Conservation (phyloP, 2,329 filamentous ascomycete species). For the Talaromyces rugulosus region DNA sequence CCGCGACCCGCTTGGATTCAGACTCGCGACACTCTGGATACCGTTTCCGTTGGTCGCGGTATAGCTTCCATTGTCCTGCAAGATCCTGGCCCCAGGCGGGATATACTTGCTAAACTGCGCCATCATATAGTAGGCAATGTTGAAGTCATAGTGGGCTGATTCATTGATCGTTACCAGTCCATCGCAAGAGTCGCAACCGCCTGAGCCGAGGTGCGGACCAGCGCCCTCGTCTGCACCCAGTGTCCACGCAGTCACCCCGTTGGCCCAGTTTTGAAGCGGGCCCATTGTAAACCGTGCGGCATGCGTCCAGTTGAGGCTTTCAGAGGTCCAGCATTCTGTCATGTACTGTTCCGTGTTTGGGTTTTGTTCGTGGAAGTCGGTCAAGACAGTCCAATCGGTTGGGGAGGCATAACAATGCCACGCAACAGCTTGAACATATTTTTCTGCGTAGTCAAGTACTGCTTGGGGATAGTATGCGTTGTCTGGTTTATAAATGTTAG, state of each 20-base stretch:
- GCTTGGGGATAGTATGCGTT: slow-evolving; percentile 30
- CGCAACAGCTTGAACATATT: slow-evolving; percentile 28
- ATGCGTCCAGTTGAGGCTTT: slow-evolving; percentile 21
- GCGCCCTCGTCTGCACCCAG: slow-evolving; percentile 23
- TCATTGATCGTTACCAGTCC: slow-evolving; percentile 22
- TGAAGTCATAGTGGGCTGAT: slow-evolving; percentile 37
- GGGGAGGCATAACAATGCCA: slow-evolving; percentile 38
- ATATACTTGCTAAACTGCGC: slow-evolving; percentile 51
- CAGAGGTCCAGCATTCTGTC: slow-evolving; percentile 36
- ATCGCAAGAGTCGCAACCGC: slow-evolving; percentile 24
- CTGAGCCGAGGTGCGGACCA: slow-evolving; percentile 25
- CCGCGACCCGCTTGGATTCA: slow-evolving; percentile 9
- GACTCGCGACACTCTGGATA: slow-evolving; percentile 7
- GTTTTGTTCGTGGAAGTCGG: slow-evolving; percentile 29
- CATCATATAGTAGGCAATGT: slow-evolving; percentile 52
- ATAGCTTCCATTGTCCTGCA: slow-evolving; percentile 5
- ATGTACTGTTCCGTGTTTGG: slow-evolving; percentile 34
- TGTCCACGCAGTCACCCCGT: slow-evolving; percentile 28
- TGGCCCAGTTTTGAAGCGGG: slow-evolving; percentile 28
- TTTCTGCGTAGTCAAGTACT: slow-evolving; percentile 26
- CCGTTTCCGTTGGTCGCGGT: slow-evolving; percentile 7
- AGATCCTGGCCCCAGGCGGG: slow-evolving; percentile 35
- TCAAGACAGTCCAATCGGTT: slow-evolving; percentile 32
- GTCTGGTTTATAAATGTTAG: slow-evolving; percentile 17
- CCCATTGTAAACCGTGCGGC: slow-evolving; percentile 26